Evolutionary conservation across 1,284 basidiomycete genomes (phyloP), one percentile per base, ranked within the genome.

Genomic region (Rhodotorula mucilaginosa): DNA sequence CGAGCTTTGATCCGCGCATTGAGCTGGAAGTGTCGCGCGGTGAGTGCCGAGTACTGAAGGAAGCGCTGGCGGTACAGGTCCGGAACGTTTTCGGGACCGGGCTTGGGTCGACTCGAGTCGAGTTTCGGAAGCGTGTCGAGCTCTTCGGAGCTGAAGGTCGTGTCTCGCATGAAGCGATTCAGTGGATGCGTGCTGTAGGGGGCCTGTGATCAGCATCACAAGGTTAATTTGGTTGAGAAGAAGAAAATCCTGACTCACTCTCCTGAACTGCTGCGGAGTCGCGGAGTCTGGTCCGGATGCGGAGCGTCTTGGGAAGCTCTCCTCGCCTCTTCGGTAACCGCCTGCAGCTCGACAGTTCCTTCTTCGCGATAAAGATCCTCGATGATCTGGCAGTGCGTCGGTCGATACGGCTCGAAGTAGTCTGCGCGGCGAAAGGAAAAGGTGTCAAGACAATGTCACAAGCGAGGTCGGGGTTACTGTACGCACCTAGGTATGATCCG

Each of bases 111-210:
- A 12, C 34, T 52, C 16, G 69, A 61, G 58, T 64, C 61, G 65
- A 70, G 65, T 2, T 18, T 1, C 16, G 69, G 65, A 8, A 71
- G 65, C 16, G 61, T n/a, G 49, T 71, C 65, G 48, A 71, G 69
- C n/a, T 49, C n/a, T 0, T 52, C 8, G 13, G 57, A 26, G 5
- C 31, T 1, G 58, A 58, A 71, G 3, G 59, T 63, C 3, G 39
- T 49, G 6, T 60, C 47, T 19, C 47, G 59, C 21, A 52, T 51
- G 52, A 58, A 67, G 18, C 23, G 44, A 18, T 67, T 67, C 19
- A 67, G 54, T 2, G 58, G 44, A 12, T 65, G 47, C 19, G 67
- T 58, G 31, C 69, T 71, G 52, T 26, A 10, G 10, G 18, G 10
- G 5, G 2, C 26, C 26, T 26, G 26, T 18, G 1, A 44, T 44